phyloP scores from a whole-genome alignment of 768 basidiomycete genomes.

The Botryobasidium botryosum region DNA sequence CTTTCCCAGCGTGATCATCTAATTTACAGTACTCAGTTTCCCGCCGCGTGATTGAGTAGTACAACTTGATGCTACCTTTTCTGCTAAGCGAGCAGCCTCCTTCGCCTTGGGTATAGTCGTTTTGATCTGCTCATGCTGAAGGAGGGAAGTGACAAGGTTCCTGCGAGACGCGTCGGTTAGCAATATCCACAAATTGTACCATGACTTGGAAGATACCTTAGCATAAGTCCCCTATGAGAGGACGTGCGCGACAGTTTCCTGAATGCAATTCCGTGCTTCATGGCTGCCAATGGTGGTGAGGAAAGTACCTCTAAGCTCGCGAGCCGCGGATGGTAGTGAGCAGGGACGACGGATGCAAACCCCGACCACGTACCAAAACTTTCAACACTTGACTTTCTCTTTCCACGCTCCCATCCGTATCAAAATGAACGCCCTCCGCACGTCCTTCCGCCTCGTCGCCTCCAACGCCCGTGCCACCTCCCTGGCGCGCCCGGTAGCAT shows the following conservation, averaged over 20 bases:
- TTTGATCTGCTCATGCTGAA: constrained; percentile 90
- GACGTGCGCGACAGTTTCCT: constrained; percentile 84
- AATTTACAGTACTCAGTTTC: not conserved
- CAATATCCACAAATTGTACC: not conserved
- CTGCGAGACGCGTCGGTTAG: constrained; percentile 24
- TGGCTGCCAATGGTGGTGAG: too few relatives aligned
- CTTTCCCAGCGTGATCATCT: constrained; percentile 91
- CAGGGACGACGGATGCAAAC: too few relatives aligned
- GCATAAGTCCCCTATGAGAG: constrained; percentile 83
- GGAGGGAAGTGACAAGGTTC: constrained; percentile 83
- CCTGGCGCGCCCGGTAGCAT: not conserved
- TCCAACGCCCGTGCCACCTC: constrained; percentile 1
- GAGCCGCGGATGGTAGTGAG: too few relatives aligned
- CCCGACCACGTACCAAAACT: too few relatives aligned
- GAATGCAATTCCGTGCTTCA: constrained; percentile 92
- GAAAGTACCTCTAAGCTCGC: too few relatives aligned
- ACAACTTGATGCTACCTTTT: constrained; percentile 44
- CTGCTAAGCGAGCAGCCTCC: constrained; percentile 78
- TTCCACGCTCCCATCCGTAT: too few relatives aligned
- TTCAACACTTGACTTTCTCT: too few relatives aligned
- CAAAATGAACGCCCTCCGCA: too few relatives aligned
- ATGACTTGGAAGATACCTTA: constrained; percentile 38
- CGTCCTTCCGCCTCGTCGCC: constrained; percentile 5
- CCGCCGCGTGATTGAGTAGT: not conserved
- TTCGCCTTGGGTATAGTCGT: constrained; percentile 93